Base-by-base conservation (phyloP, 1,284 basidiomycete genomes). In the Cutaneotrichosporon cavernicola region DNA sequence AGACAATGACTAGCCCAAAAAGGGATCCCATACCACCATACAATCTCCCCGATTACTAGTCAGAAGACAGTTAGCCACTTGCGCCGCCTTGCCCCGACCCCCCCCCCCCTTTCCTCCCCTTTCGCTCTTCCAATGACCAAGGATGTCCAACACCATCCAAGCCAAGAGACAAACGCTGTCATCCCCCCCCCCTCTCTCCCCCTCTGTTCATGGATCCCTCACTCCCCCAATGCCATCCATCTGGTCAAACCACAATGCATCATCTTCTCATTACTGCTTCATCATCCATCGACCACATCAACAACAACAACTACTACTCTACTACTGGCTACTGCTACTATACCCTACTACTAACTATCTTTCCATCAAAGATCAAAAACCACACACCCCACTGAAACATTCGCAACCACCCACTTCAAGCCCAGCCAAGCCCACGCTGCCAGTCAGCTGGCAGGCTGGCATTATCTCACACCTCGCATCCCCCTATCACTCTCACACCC, bases 381-480 rank as follows among this genome's bases (percentile, higher is more conserved):
- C 38, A 7, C 43, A 7, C 16, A 16, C 43, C 11, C 40, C 40
- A 43, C 14, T 18, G 16, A n/a, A 46, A 46, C 43, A 18, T 18
- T 31, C 52, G 16, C 52, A 10, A 34, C 11, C 52, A 46, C 43
- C 7, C 26, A 26, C 26, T 26, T 26, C 26, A 26, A 26, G 26
- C 26, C 16, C 43, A 36, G 34, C 34, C 43, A n/a, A 16, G 43
- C 49, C 49, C 22, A 51, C 16, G 21, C 49, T 21, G 43, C 43
- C 43, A 46, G 26, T 22, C 49, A 51, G 49, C 26, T 26, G 49
- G 43, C 43, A 46, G 43, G 43, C 43, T 46, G 43, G 43, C 43
- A 46, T n/a, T 18, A 13, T 11, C 43, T 43, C 14, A 18, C 26
- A n/a, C 30, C n/a, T 14, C 43, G 18, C 50, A 6, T 30, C 18